A percentile compares a stretch with the other conserved stretches of the same genome.
phyloP scores from a whole-genome alignment of 2,329 filamentous ascomycete species.

The Grosmannia huntii region DNA sequence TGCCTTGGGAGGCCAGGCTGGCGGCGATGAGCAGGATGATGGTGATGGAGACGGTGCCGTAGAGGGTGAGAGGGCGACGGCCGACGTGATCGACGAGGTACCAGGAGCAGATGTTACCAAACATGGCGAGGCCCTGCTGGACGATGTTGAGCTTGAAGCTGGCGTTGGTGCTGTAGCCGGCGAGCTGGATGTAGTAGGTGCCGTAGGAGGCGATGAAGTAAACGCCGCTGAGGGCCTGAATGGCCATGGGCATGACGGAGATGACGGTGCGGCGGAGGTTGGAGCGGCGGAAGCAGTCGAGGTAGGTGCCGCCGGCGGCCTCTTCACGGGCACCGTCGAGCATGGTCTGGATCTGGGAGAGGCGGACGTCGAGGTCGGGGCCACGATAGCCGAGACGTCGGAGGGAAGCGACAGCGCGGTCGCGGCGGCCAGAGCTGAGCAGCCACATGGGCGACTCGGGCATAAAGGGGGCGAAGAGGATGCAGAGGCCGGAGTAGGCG shows the following conservation, averaged over 20 bases:
- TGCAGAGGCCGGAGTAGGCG: constrained; percentile 13
- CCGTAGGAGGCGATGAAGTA: constrained; percentile 24
- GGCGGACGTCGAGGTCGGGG: constrained; percentile 9
- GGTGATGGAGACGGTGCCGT: constrained; percentile 21
- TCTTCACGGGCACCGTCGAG: constrained; percentile 37
- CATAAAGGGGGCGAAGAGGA: constrained; percentile 11
- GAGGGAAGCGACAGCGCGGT: constrained; percentile 27
- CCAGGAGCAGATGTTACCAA: constrained; percentile 24
- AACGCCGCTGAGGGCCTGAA: constrained; percentile 16
- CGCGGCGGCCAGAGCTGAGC: constrained; percentile 25
- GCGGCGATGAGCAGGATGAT: constrained; percentile 24
- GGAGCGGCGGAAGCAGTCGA: constrained; percentile 35
- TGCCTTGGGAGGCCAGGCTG: constrained; percentile 18
- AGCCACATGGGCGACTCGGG: constrained; percentile 11
- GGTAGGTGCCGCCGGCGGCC: constrained; percentile 34
- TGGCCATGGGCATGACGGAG: constrained; percentile 22
- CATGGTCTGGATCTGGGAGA: constrained; percentile 19
- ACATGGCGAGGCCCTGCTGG: constrained; percentile 24
- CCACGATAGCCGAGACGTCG: constrained; percentile 23
- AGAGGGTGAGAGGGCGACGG: constrained; percentile 22
- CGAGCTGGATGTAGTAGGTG: constrained; percentile 29
- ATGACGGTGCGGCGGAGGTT: constrained; percentile 41
- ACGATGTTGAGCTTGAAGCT: constrained; percentile 17
- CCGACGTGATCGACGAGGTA: constrained; percentile 23
- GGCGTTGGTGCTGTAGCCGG: constrained; percentile 23